phyloP scores from a whole-genome alignment of 1,139 yeast species.

The Yamadazyma aaseri region DNA sequence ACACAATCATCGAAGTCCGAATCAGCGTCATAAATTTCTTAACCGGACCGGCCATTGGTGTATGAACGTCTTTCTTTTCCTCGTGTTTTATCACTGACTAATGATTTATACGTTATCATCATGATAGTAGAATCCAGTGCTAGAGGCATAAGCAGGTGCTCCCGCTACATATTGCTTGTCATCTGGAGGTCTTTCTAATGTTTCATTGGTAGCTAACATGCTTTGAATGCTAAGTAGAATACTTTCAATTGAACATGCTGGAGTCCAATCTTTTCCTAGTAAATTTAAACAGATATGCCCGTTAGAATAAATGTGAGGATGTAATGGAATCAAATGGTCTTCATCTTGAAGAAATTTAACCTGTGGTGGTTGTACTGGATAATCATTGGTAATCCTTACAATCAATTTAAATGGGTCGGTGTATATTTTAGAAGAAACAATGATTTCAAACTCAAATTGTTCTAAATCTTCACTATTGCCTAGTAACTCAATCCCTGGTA shows the following conservation, averaged over 20 bases:
- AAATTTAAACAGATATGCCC: constrained; percentile 71
- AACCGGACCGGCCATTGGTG: too few species aligned
- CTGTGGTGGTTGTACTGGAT: constrained; percentile 67
- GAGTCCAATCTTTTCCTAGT: constrained; percentile 71
- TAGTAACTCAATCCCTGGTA: constrained; percentile 31
- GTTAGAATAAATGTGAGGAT: constrained; percentile 72
- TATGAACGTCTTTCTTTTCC: too few species aligned
- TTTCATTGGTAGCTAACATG: constrained; percentile 53
- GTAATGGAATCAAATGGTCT: constrained; percentile 49
- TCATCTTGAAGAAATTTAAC: constrained; percentile 48
- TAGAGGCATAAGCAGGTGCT: constrained; percentile 61
- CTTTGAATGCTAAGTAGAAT: constrained; percentile 62
- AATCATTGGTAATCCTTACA: constrained; percentile 44
- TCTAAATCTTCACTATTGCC: constrained; percentile 22
- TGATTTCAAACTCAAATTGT: constrained; percentile 24
- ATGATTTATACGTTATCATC: constrained; percentile 44
- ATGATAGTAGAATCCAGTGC: constrained; percentile 49
- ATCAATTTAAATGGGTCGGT: constrained; percentile 29
- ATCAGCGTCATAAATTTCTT: too few species aligned
- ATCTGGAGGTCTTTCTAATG: constrained; percentile 52
- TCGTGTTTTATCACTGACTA: too few species aligned
- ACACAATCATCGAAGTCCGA: too few species aligned
- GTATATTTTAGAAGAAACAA: constrained; percentile 25
- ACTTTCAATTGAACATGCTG: constrained; percentile 58
- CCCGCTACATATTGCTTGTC: constrained; percentile 44